Conservation (phyloP, 2,329 filamentous ascomycete genomes). For the Penicillium sp. region DNA sequence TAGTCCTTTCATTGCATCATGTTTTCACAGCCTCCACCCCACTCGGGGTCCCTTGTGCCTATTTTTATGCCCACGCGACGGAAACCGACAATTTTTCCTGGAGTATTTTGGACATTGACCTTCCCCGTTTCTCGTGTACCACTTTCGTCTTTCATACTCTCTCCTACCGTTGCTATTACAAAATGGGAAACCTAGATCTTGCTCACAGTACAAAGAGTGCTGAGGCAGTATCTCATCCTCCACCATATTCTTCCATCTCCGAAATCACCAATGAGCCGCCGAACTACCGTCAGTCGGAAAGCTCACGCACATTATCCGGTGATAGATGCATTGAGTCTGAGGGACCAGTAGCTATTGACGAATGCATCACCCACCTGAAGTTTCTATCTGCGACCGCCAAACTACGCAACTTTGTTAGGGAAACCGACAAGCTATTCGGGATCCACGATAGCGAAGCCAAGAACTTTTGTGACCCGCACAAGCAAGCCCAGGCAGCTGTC, state of each 20-base stretch:
- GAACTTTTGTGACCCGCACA: background rate
- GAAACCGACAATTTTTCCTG: background rate
- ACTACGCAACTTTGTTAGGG: background rate
- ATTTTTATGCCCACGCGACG: background rate
- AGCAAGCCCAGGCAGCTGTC: constrained; percentile 28
- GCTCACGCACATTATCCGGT: background rate
- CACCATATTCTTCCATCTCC: background rate
- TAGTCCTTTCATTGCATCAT: background rate
- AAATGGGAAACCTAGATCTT: background rate
- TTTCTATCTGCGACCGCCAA: background rate
- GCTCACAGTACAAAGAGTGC: background rate
- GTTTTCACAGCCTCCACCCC: background rate
- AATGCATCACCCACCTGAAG: constrained; percentile 2
- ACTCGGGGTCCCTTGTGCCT: background rate
- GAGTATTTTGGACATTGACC: background rate
- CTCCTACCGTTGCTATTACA: background rate
- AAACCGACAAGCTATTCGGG: constrained; percentile 1
- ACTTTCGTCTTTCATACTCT: too few species aligned
- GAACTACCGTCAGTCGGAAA: background rate
- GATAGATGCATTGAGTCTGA: background rate
- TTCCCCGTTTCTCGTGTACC: background rate
- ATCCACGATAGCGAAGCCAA: background rate
- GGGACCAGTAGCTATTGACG: background rate
- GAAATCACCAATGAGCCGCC: background rate
- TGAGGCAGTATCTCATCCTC: background rate